phyloP scores from a whole-genome alignment of 1,284 basidiomycete genomes.

The Peniophora sp. region DNA sequence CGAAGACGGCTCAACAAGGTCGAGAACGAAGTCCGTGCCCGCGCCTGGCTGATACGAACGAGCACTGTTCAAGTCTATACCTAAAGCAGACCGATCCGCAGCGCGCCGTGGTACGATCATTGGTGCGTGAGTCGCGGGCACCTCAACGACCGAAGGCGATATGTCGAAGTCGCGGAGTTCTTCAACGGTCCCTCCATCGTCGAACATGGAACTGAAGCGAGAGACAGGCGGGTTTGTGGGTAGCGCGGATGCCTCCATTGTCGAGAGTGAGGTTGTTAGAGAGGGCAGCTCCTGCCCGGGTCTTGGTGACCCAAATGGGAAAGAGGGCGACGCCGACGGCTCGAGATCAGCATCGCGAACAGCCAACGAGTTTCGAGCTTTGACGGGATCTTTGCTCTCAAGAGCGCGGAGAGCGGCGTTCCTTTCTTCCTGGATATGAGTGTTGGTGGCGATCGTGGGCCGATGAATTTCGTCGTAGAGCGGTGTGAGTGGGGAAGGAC shows the following conservation, averaged over 20 bases:
- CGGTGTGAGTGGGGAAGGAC: not conserved
- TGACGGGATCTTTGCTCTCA: not conserved
- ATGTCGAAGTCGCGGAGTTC: too few species aligned
- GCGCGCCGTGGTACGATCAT: not conserved
- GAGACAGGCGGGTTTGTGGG: too few species aligned
- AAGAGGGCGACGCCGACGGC: not conserved
- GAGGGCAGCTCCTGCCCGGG: conserved; percentile 12
- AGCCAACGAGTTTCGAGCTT: not conserved
- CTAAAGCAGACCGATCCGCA: not conserved
- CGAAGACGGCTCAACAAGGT: conserved; percentile 10
- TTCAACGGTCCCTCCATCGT: too few species aligned
- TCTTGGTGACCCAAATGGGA: not conserved
- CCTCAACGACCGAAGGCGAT: too few species aligned
- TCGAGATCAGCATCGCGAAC: not conserved
- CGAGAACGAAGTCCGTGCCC: conserved; percentile 3
- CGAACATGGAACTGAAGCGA: too few species aligned
- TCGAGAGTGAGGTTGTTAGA: conserved; percentile 10
- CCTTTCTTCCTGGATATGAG: not conserved
- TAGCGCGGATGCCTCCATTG: not conserved
- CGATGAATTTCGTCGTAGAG: not conserved
- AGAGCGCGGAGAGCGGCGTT: not conserved
- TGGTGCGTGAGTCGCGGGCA: not conserved
- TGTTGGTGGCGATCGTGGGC: not conserved
- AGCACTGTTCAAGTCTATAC: not conserved
- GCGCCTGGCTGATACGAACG: conserved; percentile 1